A percentile compares a stretch with the other conserved stretches of the same genome.
Conservation (phyloP, 2,329 filamentous ascomycete genomes). For the Curvularia eragrostidis region DNA sequence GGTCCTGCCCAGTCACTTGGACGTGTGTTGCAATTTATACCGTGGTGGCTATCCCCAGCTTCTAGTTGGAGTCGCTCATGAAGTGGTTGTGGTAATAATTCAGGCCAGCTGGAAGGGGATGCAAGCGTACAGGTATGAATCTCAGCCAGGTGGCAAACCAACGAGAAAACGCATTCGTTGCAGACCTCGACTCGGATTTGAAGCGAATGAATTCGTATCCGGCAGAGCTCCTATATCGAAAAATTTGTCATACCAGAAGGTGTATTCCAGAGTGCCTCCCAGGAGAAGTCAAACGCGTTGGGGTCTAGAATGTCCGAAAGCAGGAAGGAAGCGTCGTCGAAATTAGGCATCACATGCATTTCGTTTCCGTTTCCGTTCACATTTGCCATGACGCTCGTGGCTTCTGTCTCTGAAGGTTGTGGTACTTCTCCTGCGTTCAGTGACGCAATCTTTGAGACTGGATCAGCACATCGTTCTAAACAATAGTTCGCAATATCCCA, state of each 20-base stretch:
- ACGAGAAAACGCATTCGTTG: not conserved
- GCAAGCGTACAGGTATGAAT: not conserved
- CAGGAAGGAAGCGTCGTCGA: constrained; percentile 40
- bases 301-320: constrained; percentile 44
- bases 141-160: not conserved
- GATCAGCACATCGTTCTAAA: constrained; percentile 53
- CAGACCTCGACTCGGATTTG: too few species aligned
- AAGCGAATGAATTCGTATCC: not conserved
- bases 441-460: constrained; percentile 47
- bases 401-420: constrained; percentile 28
- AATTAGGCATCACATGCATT: constrained; percentile 20
- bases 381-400: constrained; percentile 20
- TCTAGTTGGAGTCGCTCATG: not conserved
- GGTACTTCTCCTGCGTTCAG: constrained; percentile 32
- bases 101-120: not conserved
- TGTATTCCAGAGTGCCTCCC: constrained; percentile 48
- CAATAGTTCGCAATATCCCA: constrained; percentile 65
- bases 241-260: constrained; percentile 46
- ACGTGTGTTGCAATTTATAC: not conserved
- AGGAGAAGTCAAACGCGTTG: constrained; percentile 47
- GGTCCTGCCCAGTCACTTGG: not conserved
- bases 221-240: constrained; percentile 24
- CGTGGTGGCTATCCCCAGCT: not conserved
- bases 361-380: constrained; percentile 11
- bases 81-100: not conserved